Base-by-base conservation (phyloP, 768 basidiomycete species). In the Auriscalpium orientale region DNA sequence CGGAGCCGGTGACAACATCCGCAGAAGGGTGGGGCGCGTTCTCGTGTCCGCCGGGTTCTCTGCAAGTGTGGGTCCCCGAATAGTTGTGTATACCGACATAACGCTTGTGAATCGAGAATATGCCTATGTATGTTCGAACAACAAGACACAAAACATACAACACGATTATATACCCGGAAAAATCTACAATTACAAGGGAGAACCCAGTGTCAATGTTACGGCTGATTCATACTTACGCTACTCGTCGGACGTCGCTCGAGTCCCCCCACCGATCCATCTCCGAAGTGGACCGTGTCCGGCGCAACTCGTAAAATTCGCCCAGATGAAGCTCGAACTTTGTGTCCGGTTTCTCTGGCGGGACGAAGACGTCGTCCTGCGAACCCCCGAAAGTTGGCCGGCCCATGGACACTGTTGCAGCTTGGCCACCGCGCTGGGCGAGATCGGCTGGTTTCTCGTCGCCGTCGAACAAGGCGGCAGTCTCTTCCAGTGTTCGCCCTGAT, bases 401-500 rank as follows among this genome's bases (percentile, higher is more conserved):
- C 51, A 70, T 64, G n/a, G 65, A 62, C 56, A 68, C 63, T 7
- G 73, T 72, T 28, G 80, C 78, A 1, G 78, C 78, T 56, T 79
- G 77, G 18, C 77, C 77, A 44, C 75, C 79, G 66, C 74, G 74
- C 36, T 72, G 69, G 16, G 71, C 65, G 47, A 84, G 71, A 51
- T 77, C 75, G 36, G 71, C 61, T 9, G 62, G 56, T 38, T 56
- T 72, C 28, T 77, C 70, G 49, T 82, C 79, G 15, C 86, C 83
- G 56, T 89, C 87, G 53, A 89, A 89, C 9, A 89, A 68, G 6
- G 79, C 80, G 0, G 86, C 80, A 0, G 87, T 89, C 66, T 89
- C 87, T 67, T 89, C 87, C 35, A 87, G 72, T 2, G 86, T 87
- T 43, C 79, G 76, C 15, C 82, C 81, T 76, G 51, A 49, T 56